Evolutionary conservation across 2,329 filamentous ascomycete species (phyloP).

Genomic region (Curvularia lunata): DNA sequence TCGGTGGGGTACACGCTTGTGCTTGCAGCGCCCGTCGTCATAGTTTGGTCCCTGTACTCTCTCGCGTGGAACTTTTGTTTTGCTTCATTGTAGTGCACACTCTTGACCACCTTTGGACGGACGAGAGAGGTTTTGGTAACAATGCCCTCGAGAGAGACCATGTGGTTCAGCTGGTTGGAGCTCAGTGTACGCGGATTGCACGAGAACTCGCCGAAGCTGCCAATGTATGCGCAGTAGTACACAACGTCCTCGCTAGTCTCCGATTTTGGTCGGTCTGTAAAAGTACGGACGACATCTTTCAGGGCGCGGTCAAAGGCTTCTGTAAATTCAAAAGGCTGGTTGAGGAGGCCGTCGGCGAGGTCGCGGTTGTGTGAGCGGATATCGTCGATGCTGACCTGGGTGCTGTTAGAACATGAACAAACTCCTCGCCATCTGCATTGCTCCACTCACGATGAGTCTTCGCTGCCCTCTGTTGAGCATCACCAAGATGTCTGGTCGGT

Average conservation of each 20-base stretch:
- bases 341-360: conserved; percentile 79
- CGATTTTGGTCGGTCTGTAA: conserved; percentile 75
- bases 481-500: conserved; percentile 85
- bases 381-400: conserved; percentile 73
- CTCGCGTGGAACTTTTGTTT: conserved; percentile 86
- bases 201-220: conserved; percentile 91
- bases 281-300: conserved; percentile 82
- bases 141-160: conserved; percentile 97
- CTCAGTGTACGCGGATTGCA: conserved; percentile 94
- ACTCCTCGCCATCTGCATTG: no score
- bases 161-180: conserved; percentile 88
- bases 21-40: conserved; percentile 85
- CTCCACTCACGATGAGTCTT: conserved; percentile 59
- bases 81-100: conserved; percentile 92
- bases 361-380: conserved; percentile 86
- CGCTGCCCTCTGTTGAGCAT: conserved; percentile 69
- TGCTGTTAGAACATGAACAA: conserved; percentile 10
- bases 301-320: conserved; percentile 89
- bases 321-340: conserved; percentile 85
- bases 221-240: conserved; percentile 97
- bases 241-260: conserved; percentile 77
- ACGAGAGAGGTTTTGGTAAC: conserved; percentile 96
- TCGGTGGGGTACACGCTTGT: conserved; percentile 93
- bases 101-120: conserved; percentile 95
- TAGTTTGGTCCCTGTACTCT: conserved; percentile 95